These are phyloP conservation scores for Trametes punicea DNA, from an alignment of 768 basidiomycete genomes.

Conservation along the genomic window DNA sequence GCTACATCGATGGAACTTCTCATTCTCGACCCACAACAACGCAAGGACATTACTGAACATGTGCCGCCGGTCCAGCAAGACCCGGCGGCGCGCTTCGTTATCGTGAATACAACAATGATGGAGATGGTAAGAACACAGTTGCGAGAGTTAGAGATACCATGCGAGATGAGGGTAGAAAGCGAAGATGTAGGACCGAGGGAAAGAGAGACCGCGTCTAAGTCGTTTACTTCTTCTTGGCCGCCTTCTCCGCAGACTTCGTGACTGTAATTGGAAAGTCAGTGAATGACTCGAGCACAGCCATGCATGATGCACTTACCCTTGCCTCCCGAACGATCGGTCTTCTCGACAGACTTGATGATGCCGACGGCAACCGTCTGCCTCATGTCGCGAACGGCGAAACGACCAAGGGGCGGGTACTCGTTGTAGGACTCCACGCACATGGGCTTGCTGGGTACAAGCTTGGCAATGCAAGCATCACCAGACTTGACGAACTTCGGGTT, in stretches of 20 bases:
- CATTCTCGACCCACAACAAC: constrained; percentile 28
- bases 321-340: constrained; percentile 85
- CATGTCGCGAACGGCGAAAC: constrained; percentile 99
- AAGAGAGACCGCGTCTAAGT: constrained; percentile 40
- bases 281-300: constrained; percentile 4
- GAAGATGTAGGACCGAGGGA: constrained; percentile 40
- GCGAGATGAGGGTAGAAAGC: constrained; percentile 42
- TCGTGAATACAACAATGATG: constrained; percentile 36
- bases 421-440: constrained; percentile 94
- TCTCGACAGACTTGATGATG: constrained; percentile 97
- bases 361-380: constrained; percentile 98
- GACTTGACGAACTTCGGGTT: constrained; percentile 98
- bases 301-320: constrained; percentile 57
- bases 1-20: constrained; percentile 32
- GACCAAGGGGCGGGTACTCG: constrained; percentile 98
- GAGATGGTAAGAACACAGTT: constrained; percentile 31
- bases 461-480: constrained; percentile 98
- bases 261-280: constrained; percentile 49
- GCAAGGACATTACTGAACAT: constrained; percentile 31
- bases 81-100: constrained; percentile 31
- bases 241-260: constrained; percentile 96
- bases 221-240: constrained; percentile 91
- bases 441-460: constrained; percentile 94
- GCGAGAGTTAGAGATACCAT: constrained; percentile 34
- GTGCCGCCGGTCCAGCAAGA: constrained; percentile 28